Conservation (phyloP, 2,329 filamentous ascomycete genomes). For the Aspergillus aculeatinus region DNA sequence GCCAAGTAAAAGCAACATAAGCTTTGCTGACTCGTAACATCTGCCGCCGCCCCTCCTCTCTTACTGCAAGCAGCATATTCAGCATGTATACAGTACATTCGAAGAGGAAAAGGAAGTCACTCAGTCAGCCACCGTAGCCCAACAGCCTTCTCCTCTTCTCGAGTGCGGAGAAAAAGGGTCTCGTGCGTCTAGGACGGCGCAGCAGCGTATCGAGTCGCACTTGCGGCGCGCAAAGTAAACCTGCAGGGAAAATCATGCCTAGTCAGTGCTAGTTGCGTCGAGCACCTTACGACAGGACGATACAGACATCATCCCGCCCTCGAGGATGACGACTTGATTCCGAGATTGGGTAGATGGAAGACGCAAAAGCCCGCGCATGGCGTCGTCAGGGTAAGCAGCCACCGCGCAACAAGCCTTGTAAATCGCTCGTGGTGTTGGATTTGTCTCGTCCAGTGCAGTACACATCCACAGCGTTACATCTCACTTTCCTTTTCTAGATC, state of each 20-base stretch:
- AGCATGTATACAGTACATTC: background rate
- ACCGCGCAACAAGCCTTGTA: background rate
- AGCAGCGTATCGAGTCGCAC: background rate
- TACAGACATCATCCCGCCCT: background rate
- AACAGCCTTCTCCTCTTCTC: background rate
- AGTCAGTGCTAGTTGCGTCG: background rate
- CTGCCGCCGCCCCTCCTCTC: background rate
- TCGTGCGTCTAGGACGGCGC: background rate
- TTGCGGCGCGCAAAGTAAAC: background rate
- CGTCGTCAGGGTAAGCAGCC: background rate
- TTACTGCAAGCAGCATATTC: no score
- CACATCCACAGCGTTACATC: background rate
- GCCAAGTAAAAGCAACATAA: background rate
- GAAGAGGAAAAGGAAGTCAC: background rate
- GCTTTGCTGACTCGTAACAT: background rate
- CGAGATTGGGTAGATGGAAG: background rate
- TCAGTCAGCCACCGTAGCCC: background rate
- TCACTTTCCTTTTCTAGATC: background rate
- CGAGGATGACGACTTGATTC: background rate
- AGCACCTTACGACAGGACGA: background rate
- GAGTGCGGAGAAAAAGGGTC: background rate
- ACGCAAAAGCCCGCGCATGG: background rate
- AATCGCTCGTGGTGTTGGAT: background rate
- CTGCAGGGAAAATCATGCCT: slow-evolving; percentile 7
- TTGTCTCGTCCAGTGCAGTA: background rate